Conservation (phyloP, 495 filamentous ascomycete genomes). For the Penicillium parvum region DNA sequence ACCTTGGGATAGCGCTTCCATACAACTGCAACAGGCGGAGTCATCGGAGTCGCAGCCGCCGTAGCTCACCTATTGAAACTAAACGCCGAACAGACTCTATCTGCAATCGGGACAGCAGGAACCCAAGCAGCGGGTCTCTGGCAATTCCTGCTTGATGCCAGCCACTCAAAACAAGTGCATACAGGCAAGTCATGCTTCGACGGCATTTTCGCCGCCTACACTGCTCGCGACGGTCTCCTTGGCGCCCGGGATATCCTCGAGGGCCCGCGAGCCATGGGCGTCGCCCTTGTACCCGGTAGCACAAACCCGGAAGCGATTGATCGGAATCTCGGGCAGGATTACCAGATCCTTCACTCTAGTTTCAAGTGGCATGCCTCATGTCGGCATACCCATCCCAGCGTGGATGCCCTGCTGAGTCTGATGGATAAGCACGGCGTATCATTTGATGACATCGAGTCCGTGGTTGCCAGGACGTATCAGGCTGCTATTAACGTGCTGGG, state of each 20-base stretch:
- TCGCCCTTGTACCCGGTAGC: slow-evolving; percentile 22
- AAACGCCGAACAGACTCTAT: slow-evolving; percentile 17
- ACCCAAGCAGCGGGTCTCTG: slow-evolving; percentile 36
- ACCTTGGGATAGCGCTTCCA: slow-evolving; percentile 27
- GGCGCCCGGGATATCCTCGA: slow-evolving; percentile 34
- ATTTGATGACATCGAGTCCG: slow-evolving; percentile 30
- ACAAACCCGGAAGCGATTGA: slow-evolving; percentile 29
- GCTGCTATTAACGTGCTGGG: slow-evolving; percentile 32
- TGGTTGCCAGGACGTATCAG: slow-evolving; percentile 28
- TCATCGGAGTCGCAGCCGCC: slow-evolving; percentile 32
- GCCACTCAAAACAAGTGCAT: slow-evolving; percentile 37
- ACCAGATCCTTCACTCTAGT: slow-evolving; percentile 25
- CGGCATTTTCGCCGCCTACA: slow-evolving; percentile 35
- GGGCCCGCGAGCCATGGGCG: slow-evolving; percentile 31
- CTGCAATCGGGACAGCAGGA: slow-evolving; percentile 34
- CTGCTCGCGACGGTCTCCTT: slow-evolving; percentile 25
- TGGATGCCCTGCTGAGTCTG: slow-evolving; percentile 29
- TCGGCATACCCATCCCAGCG: slow-evolving; percentile 35
- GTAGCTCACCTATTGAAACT: slow-evolving; percentile 26
- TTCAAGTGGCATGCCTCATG: slow-evolving; percentile 40
- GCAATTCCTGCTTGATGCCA: slow-evolving; percentile 36
- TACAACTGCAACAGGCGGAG: slow-evolving; percentile 30
- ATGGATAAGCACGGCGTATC: slow-evolving; percentile 26
- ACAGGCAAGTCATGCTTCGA: slow-evolving; percentile 35
- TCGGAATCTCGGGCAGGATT: slow-evolving; percentile 22